These are phyloP conservation scores for Aspergillus ibericus DNA, from an alignment of 2,329 filamentous ascomycete genomes.

Conservation along the genomic window DNA sequence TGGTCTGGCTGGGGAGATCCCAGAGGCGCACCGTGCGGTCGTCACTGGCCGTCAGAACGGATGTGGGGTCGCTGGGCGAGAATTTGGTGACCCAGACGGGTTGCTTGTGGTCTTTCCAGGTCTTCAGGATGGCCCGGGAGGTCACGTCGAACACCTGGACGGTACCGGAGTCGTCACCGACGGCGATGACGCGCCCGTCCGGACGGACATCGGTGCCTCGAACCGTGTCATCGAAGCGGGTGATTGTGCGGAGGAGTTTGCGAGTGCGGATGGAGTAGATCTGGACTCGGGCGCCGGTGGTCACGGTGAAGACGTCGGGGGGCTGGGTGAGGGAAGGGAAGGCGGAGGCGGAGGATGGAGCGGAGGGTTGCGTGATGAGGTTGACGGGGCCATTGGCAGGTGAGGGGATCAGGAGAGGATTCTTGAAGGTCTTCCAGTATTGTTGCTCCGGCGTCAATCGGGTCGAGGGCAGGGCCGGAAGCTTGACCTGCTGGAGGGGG, in stretches of 20 bases:
- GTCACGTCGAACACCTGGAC: conserved; percentile 94
- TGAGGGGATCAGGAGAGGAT: conserved; percentile 83
- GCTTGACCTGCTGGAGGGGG: conserved; percentile 76
- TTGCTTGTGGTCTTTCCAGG: conserved; percentile 92
- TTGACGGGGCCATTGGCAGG: conserved; percentile 88
- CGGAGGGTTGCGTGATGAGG: conserved; percentile 73
- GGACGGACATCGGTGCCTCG: conserved; percentile 84
- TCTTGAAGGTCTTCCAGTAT: conserved; percentile 96
- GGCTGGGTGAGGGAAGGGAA: conserved; percentile 48
- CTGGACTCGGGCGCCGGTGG: conserved; percentile 89
- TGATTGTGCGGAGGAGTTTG: conserved; percentile 90
- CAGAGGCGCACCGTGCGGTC: conserved; percentile 90
- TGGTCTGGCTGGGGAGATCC: conserved; percentile 81
- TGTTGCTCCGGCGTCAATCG: conserved; percentile 81
- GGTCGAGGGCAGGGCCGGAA: conserved; percentile 77
- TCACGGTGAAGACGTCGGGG: conserved; percentile 75
- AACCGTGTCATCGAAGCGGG: conserved; percentile 87
- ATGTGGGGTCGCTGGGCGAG: conserved; percentile 83
- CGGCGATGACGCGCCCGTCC: conserved; percentile 85
- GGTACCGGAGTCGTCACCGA: conserved; percentile 85
- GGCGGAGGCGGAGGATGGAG: conserved; percentile 45
- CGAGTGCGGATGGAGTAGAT: conserved; percentile 90
- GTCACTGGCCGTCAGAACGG: conserved; percentile 84
- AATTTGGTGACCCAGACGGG: conserved; percentile 90
- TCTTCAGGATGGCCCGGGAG: conserved; percentile 88